Conservation (phyloP, 352 stramenopile genomes). For the Phytopythium delawarense region DNA sequence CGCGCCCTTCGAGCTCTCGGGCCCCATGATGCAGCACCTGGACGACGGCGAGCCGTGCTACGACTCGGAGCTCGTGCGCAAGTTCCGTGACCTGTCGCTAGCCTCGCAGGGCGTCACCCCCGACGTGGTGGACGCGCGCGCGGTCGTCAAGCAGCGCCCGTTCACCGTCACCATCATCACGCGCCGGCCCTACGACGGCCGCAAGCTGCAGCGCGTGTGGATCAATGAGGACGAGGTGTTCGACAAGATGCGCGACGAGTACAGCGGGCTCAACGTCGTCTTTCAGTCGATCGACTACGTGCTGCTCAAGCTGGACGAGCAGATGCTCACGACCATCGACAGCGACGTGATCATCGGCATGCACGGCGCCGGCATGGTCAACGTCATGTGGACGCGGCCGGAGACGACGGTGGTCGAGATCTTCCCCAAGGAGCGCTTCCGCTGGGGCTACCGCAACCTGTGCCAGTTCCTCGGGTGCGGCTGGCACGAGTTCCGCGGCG, state of each 20-base stretch:
- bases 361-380: conserved; percentile 79
- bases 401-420: conserved; percentile 65
- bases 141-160: not conserved
- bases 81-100: conserved; percentile 18
- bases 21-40: conserved; percentile 42
- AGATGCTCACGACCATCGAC: conserved; percentile 60
- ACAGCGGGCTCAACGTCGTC: conserved; percentile 21
- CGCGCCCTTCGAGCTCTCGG: conserved; percentile 28
- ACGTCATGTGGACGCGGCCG: conserved; percentile 60
- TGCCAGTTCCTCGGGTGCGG: conserved; percentile 68
- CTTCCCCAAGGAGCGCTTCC: conserved; percentile 53
- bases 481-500: conserved; percentile 55
- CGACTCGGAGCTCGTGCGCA: conserved; percentile 12
- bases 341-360: conserved; percentile 81
- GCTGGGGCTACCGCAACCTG: conserved; percentile 76
- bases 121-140: too few relatives aligned
- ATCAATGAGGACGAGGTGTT: conserved; percentile 59
- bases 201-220: conserved; percentile 55
- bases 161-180: conserved; percentile 55
- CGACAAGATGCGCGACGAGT: conserved; percentile 30
- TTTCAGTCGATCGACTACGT: conserved; percentile 68
- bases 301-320: conserved; percentile 39
- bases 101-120: conserved; percentile 3
- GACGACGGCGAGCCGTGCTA: conserved; percentile 39
- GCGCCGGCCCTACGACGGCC: conserved; percentile 40